Conservation (phyloP, 768 basidiomycete species). For the Xerocomellus chrysenteron region DNA sequence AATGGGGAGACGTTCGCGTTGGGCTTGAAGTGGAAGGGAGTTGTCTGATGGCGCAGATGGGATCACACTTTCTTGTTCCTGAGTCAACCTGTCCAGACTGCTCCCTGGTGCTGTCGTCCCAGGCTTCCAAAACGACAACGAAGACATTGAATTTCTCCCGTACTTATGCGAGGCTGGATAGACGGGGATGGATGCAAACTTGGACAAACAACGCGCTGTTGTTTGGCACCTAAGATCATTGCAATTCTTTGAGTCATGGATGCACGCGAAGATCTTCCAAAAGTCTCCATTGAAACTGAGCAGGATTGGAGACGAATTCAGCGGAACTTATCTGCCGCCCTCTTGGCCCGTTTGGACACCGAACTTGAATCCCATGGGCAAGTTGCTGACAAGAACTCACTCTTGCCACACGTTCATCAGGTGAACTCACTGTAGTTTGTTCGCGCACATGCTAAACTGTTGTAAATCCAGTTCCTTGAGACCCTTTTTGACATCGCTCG, state of each 20-base stretch:
- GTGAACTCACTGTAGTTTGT: conserved; percentile 33
- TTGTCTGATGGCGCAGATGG: conserved; percentile 58
- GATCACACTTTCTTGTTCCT: conserved; percentile 70
- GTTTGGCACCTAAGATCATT: neutral
- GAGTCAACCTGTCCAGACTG: conserved; percentile 78
- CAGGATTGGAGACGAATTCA: conserved; percentile 67
- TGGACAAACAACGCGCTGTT: too few relatives aligned
- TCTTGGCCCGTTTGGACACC: conserved; percentile 46
- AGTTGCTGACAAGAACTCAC: conserved; percentile 43
- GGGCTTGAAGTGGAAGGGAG: conserved; percentile 64
- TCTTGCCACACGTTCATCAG: conserved; percentile 51
- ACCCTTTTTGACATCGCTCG: conserved; percentile 59
- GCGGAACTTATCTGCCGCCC: conserved; percentile 47
- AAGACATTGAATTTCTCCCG: conserved; percentile 36
- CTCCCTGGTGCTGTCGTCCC: conserved; percentile 84
- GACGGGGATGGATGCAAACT: neutral
- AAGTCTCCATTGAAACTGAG: conserved; percentile 64
- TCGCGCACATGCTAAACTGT: neutral
- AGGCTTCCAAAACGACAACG: conserved; percentile 86
- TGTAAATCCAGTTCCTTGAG: conserved; percentile 53
- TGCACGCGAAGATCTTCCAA: conserved; percentile 42
- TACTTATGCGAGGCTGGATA: neutral
- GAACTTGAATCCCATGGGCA: conserved; percentile 42
- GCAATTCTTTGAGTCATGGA: conserved; percentile 21
- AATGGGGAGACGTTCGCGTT: conserved; percentile 85